Conservation (phyloP, 148 eudicot genomes). For the Dianthus caryophyllus region DNA sequence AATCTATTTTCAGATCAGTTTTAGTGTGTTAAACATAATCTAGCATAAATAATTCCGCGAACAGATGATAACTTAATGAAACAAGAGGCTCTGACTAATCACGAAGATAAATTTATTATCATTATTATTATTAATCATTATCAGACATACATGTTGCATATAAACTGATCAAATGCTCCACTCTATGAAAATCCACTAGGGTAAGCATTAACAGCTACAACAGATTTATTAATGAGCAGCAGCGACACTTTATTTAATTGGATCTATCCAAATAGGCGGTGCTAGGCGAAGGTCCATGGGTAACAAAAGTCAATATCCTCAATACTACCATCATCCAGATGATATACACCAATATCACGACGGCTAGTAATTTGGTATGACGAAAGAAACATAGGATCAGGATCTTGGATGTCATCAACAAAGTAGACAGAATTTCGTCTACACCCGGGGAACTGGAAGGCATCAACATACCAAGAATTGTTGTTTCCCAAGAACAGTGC, state of each 20-base stretch:
- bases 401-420: constrained; percentile 9
- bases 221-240: not conserved
- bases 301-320: not conserved
- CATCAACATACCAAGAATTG: constrained; percentile 10
- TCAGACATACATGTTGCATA: not conserved
- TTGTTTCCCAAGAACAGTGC: constrained; percentile 18
- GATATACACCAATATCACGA: constrained; percentile 7
- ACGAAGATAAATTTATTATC: not conserved
- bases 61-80: not conserved
- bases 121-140: too few relatives aligned
- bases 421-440: constrained; percentile 15
- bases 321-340: not conserved
- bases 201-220: constrained; percentile 2
- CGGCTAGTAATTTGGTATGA: not conserved
- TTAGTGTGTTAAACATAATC: not conserved
- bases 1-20: not conserved
- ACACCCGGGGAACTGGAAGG: constrained; percentile 11
- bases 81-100: not conserved
- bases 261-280: constrained; percentile 18
- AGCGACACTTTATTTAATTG: constrained; percentile 6
- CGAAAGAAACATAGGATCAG: not conserved
- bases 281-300: not conserved
- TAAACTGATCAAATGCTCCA: not conserved
- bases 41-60: not conserved
- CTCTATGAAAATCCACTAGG: not conserved